Evolutionary conservation across 2,329 filamentous ascomycete genomes (phyloP).

Genomic region (Apiospora kogelbergensis): DNA sequence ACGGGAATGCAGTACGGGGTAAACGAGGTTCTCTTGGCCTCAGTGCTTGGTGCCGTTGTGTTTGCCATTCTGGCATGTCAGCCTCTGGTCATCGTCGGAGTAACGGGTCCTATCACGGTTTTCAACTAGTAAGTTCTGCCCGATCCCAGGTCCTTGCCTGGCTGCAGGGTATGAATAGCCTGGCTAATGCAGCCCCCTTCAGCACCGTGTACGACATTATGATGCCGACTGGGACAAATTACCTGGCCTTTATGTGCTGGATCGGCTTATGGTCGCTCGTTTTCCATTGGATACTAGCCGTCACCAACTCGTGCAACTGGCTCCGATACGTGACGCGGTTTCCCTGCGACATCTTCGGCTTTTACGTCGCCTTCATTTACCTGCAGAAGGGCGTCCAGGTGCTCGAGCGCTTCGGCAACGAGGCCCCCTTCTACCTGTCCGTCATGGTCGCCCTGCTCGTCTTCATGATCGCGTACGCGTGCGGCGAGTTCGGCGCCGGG

Average conservation of each 20-base stretch:
- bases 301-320: slow-evolving; percentile 84
- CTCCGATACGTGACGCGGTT: slow-evolving; percentile 89
- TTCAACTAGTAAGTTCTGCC: slow-evolving; percentile 70
- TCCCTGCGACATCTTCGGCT: slow-evolving; percentile 90
- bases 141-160: neutral
- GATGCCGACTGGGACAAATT: slow-evolving; percentile 72
- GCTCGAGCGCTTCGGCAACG: slow-evolving; percentile 69
- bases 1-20: slow-evolving; percentile 84
- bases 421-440: slow-evolving; percentile 73
- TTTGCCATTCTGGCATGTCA: slow-evolving; percentile 80
- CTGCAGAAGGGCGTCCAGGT: slow-evolving; percentile 90
- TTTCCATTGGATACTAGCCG: slow-evolving; percentile 80
- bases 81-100: slow-evolving; percentile 86
- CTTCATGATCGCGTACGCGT: slow-evolving; percentile 73
- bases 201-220: slow-evolving; percentile 89
- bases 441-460: slow-evolving; percentile 76
- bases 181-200: neutral
- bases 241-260: slow-evolving; percentile 89
- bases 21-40: slow-evolving; percentile 86
- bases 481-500: slow-evolving; percentile 69
- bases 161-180: neutral
- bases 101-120: slow-evolving; percentile 88
- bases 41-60: slow-evolving; percentile 78
- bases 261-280: slow-evolving; percentile 85
- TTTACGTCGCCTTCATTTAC: slow-evolving; percentile 91